Percentiles rank a stretch among this genome's conserved stretches.
Evolutionary conservation across 345 rosid genomes (phyloP).

Genomic region (Theobroma cacao): DNA sequence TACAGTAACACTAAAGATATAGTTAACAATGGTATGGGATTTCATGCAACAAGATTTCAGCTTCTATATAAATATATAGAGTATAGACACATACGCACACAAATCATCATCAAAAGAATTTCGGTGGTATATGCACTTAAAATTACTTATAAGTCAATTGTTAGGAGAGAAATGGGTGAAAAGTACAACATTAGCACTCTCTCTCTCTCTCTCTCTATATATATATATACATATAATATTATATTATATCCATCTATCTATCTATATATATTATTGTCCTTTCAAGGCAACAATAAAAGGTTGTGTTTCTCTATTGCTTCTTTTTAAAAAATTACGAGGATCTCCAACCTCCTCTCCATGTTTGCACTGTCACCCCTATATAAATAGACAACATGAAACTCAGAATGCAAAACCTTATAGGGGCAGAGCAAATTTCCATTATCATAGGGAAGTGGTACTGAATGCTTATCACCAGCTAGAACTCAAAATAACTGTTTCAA

Average conservation of each 20-base stretch:
- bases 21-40: neutral
- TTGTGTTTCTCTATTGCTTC: neutral
- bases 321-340: neutral
- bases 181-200: too few species aligned
- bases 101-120: neutral
- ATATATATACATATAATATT: too few species aligned
- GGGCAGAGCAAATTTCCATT: constrained; percentile 3
- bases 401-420: neutral
- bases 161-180: neutral
- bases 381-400: neutral
- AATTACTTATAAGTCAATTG: neutral
- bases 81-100: neutral
- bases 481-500: neutral
- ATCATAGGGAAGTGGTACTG: neutral
- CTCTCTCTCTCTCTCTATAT: too few species aligned
- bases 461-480: neutral
- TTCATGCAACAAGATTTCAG: neutral
- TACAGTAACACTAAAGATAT: neutral
- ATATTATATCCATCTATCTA: too few species aligned
- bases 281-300: neutral
- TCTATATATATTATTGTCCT: too few species aligned
- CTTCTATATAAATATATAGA: neutral
- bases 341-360: neutral
- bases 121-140: neutral
- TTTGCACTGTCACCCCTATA: neutral